phyloP scores from a whole-genome alignment of 176 grass and related monocot species.

The Bothriochloa decipiens region DNA sequence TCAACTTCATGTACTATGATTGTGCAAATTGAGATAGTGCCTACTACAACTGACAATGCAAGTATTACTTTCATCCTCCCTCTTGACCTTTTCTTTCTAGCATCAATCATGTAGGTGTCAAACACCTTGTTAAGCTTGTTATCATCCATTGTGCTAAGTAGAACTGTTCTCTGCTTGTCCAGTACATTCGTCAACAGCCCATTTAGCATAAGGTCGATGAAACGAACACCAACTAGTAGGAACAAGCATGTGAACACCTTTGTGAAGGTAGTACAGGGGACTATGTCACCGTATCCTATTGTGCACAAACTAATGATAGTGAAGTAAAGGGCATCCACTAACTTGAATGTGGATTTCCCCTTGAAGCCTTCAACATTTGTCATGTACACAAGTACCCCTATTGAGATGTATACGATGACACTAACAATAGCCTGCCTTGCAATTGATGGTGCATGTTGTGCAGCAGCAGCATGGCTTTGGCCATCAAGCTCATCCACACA shows the following conservation, averaged over 20 bases:
- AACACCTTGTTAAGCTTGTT: constrained; percentile 73
- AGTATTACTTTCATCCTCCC: constrained; percentile 64
- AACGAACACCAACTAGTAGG: constrained; percentile 72
- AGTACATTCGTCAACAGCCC: constrained; percentile 58
- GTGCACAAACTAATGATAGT: constrained; percentile 76
- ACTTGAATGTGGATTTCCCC: constrained; percentile 55
- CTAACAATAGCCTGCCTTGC: constrained; percentile 60
- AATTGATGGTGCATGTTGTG: constrained; percentile 52
- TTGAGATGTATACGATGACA: constrained; percentile 64
- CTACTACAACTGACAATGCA: constrained; percentile 52
- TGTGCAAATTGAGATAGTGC: constrained; percentile 64
- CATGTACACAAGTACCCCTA: constrained; percentile 63
- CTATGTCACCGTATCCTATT: constrained; percentile 82
- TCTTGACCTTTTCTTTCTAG: constrained; percentile 68
- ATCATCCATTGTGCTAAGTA: constrained; percentile 80
- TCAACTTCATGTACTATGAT: constrained; percentile 67
- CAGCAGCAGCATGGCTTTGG: constrained; percentile 38
- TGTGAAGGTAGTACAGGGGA: constrained; percentile 63
- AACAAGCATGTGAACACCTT: constrained; percentile 82
- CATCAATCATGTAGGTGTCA: constrained; percentile 73
- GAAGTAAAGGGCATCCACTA: constrained; percentile 86
- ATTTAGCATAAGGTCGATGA: constrained; percentile 67
- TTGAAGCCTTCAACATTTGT: constrained; percentile 65
- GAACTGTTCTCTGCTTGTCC: constrained; percentile 66
- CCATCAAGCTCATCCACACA: constrained; percentile 38